Conservation (phyloP, 345 rosid species). For the Citrus glauca region DNA sequence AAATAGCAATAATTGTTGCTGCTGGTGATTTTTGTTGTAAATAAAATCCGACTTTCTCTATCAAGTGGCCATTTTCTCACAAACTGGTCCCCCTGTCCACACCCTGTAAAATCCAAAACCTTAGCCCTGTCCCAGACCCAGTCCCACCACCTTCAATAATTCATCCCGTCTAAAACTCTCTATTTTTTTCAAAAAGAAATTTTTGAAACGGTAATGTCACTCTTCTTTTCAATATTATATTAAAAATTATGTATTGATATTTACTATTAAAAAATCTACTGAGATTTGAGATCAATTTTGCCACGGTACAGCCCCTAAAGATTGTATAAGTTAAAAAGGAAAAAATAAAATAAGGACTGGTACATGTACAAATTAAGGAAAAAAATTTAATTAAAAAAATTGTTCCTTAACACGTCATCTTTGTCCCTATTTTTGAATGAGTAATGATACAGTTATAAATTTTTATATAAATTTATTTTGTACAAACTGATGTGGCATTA, state of each 20-base stretch:
- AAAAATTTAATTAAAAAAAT: no score
- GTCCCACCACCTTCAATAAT: conserved; percentile 11
- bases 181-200: no score
- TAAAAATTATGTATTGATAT: neutral
- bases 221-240: no score
- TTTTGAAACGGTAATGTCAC: neutral
- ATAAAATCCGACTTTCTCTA: conserved; percentile 17
- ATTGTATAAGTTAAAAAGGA: no score
- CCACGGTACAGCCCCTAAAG: no score
- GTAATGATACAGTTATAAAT: no score
- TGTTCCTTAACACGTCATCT: no score
- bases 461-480: no score
- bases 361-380: no score
- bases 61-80: conserved; percentile 7
- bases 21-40: conserved; percentile 15
- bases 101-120: neutral
- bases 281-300: neutral
- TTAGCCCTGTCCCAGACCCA: neutral
- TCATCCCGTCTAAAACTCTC: neutral
- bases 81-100: conserved; percentile 3
- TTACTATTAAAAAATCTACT: neutral
- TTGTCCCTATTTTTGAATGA: no score
- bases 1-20: conserved; percentile 28
- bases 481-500: no score
- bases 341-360: no score